phyloP scores from a whole-genome alignment of 495 filamentous ascomycete genomes.

The Aspergillus indologenus region DNA sequence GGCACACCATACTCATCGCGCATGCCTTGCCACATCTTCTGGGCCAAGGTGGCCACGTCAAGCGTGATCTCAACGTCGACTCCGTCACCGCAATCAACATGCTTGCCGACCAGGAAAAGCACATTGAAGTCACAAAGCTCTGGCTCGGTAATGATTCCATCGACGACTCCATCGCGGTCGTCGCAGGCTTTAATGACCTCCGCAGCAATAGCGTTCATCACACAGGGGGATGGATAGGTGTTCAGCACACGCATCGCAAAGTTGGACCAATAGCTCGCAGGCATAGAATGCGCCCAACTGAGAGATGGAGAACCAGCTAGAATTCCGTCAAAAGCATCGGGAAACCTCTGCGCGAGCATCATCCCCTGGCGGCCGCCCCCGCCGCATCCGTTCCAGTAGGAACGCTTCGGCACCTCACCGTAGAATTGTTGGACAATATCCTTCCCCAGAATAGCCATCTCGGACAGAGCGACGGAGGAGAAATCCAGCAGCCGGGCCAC shows the following conservation, averaged over 20 bases:
- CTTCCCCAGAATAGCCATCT: constrained; percentile 23
- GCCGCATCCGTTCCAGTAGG: constrained; percentile 50
- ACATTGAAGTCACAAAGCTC: constrained; percentile 50
- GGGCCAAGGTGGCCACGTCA: background rate
- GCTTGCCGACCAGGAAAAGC: constrained; percentile 44
- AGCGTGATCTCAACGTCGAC: background rate
- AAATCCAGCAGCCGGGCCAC: constrained; percentile 37
- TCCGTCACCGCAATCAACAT: background rate
- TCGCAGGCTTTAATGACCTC: constrained; percentile 46
- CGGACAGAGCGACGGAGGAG: constrained; percentile 34
- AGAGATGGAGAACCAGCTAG: constrained; percentile 49
- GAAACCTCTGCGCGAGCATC: constrained; percentile 40
- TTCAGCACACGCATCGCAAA: constrained; percentile 25
- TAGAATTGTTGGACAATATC: constrained; percentile 15
- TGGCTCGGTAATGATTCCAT: constrained; percentile 56
- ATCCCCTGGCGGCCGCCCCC: constrained; percentile 47
- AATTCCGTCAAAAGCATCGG: constrained; percentile 57
- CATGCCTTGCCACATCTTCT: constrained; percentile 1
- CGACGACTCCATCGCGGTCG: constrained; percentile 51
- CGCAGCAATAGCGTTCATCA: constrained; percentile 44
- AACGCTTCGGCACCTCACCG: constrained; percentile 21
- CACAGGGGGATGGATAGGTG: constrained; percentile 30
- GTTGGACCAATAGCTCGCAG: constrained; percentile 19
- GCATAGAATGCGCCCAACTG: constrained; percentile 36
- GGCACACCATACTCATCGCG: background rate